A percentile compares a stretch with the other conserved stretches of the same genome.
Conservation (phyloP, 179 eudicot species). For the Patellifolia procumbens region DNA sequence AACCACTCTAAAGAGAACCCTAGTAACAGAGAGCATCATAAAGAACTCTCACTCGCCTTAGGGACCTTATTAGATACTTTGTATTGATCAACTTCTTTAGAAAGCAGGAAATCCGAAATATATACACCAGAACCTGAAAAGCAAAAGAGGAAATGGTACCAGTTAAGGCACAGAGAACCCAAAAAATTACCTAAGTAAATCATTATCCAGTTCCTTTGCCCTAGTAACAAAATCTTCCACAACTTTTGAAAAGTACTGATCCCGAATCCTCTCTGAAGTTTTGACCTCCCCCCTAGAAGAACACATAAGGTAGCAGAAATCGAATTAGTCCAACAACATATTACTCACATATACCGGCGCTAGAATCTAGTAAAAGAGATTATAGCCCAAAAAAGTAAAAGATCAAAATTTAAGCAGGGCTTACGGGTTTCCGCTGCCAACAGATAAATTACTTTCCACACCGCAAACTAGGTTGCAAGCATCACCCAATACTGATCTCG, state of each 20-base stretch:
- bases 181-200: constrained; percentile 59
- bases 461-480: constrained; percentile 58
- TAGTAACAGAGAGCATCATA: background rate
- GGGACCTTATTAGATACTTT: too few species aligned
- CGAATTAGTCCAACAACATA: constrained; percentile 8
- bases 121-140: background rate
- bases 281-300: constrained; percentile 46
- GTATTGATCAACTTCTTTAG: constrained; percentile 2
- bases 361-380: background rate
- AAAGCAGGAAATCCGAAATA: background rate
- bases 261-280: constrained; percentile 43
- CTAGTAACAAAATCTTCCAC: constrained; percentile 51
- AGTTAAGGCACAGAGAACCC: background rate
- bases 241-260: constrained; percentile 47
- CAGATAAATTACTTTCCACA: constrained; percentile 34
- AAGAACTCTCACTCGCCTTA: background rate
- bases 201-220: constrained; percentile 64
- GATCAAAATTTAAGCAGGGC: constrained; percentile 27
- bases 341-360: background rate
- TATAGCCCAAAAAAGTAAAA: background rate
- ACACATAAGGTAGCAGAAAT: constrained; percentile 18
- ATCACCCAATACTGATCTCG: constrained; percentile 69
- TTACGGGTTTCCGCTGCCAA: constrained; percentile 52
- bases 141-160: background rate
- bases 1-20: constrained; percentile 1